phyloP scores from a whole-genome alignment of 495 filamentous ascomycete genomes.

The Niebla homalea region DNA sequence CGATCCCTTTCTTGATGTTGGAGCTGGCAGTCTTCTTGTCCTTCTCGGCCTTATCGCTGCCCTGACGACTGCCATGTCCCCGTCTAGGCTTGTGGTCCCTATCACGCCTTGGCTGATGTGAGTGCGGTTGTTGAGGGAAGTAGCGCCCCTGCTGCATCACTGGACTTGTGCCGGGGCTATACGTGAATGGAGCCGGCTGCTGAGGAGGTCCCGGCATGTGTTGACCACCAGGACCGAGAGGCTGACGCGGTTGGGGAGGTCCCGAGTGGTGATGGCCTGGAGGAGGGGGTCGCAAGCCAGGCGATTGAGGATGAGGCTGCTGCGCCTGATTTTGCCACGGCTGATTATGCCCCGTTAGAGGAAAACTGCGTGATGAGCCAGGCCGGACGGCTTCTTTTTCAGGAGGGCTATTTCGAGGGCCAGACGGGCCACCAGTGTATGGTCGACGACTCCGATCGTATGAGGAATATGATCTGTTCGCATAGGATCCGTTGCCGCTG shows the following conservation, averaged over 20 bases:
- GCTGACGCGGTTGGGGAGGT: conserved; percentile 2
- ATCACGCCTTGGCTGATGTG: conserved; percentile 5
- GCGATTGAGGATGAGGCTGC: conserved; percentile 2
- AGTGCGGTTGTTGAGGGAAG: conserved; percentile 13
- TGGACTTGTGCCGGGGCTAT: conserved; percentile 9
- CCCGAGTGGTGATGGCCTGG: background rate
- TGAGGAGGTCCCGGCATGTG: background rate
- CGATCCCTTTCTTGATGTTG: conserved; percentile 28
- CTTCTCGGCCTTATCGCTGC: background rate
- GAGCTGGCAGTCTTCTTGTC: conserved; percentile 16
- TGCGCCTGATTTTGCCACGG: conserved; percentile 2
- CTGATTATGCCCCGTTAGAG: background rate
- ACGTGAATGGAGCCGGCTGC: conserved; percentile 1
- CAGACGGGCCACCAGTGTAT: conserved; percentile 2
- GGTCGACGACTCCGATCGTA: conserved; percentile 8
- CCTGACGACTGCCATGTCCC: background rate
- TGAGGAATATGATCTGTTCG: background rate
- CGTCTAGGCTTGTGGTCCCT: background rate
- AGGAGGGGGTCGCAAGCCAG: background rate
- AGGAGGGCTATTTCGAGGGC: conserved; percentile 4
- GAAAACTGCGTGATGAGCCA: background rate
- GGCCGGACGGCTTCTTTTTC: conserved; percentile 3
- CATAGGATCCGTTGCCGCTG: conserved; percentile 1
- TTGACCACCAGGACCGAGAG: background rate
- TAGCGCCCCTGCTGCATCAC: conserved; percentile 5